Percentiles rank a stretch among this genome's conserved stretches.
phyloP scores from a whole-genome alignment of 345 rosid genomes.

The Lepidium didymum region DNA sequence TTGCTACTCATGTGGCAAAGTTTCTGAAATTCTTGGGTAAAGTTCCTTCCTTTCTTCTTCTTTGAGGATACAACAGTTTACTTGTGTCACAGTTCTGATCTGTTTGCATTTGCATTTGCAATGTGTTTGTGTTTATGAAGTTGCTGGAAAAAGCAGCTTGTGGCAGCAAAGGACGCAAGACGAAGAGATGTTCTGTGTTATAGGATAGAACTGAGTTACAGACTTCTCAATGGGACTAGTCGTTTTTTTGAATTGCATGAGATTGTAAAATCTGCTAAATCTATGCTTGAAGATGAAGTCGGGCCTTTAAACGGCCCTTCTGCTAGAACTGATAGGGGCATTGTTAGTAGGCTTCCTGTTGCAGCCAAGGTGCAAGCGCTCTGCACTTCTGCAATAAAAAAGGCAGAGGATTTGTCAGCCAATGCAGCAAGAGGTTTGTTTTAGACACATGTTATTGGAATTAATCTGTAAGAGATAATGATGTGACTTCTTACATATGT shows the following conservation, averaged over 20 bases:
- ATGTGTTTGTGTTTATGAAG: conserved; percentile 23
- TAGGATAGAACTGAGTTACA: conserved; percentile 74
- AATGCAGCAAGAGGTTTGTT: conserved; percentile 48
- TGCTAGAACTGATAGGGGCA: conserved; percentile 70
- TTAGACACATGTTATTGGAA: background rate
- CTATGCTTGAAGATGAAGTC: conserved; percentile 72
- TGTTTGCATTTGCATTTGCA: background rate
- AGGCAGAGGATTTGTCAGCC: conserved; percentile 56
- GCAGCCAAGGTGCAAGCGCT: conserved; percentile 72
- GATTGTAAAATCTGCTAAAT: conserved; percentile 60
- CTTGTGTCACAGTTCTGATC: background rate
- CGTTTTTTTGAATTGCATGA: conserved; percentile 64
- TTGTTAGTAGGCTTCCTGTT: conserved; percentile 82
- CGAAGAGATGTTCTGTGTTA: conserved; percentile 74
- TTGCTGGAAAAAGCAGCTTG: conserved; percentile 86
- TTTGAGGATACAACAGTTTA: background rate
- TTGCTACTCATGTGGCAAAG: conserved; percentile 96
- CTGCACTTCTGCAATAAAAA: conserved; percentile 63
- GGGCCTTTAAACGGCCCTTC: conserved; percentile 69
- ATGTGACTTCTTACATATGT: conserved; percentile 2
- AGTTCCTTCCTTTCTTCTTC: conserved; percentile 4
- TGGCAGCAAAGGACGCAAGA: conserved; percentile 82
- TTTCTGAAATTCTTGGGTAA: conserved; percentile 84
- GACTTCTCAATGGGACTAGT: conserved; percentile 71
- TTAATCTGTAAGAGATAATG: background rate